phyloP scores from a whole-genome alignment of 2,329 filamentous ascomycete species.

The Neofusicoccum umdonicola region DNA sequence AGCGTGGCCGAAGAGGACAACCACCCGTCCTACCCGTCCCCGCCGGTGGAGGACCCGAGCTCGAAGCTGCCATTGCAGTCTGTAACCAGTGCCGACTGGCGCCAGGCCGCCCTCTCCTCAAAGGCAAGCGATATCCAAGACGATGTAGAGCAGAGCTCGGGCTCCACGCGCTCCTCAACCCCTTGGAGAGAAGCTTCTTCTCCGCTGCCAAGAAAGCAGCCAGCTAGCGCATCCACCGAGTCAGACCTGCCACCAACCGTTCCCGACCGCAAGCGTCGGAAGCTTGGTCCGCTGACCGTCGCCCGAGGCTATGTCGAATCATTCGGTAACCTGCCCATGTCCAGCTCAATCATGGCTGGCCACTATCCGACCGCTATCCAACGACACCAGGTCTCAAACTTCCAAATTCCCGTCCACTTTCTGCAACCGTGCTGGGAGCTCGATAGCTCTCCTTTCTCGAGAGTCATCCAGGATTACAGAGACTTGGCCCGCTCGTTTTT shows the following conservation, averaged over 20 bases:
- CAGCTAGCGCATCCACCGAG: neutral
- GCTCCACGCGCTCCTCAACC: slow-evolving; percentile 1
- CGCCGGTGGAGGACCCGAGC: neutral
- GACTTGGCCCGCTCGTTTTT: slow-evolving; percentile 4
- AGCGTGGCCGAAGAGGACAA: neutral
- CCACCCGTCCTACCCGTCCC: slow-evolving; percentile 1
- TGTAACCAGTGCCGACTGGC: neutral
- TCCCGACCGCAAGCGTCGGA: neutral
- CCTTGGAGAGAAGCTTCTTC: neutral
- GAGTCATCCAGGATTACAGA: slow-evolving; percentile 10
- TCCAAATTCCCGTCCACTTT: slow-evolving; percentile 15
- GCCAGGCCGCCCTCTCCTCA: neutral
- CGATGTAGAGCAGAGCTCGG: neutral
- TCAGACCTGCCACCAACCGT: neutral
- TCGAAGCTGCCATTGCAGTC: neutral
- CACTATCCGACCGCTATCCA: slow-evolving; percentile 4
- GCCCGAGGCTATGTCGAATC: slow-evolving; percentile 5
- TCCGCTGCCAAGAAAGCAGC: slow-evolving; percentile 1
- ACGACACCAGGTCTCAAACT: slow-evolving; percentile 12
- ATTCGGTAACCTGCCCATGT: slow-evolving; percentile 10
- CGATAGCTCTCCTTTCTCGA: slow-evolving; percentile 6
- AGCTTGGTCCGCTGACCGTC: neutral
- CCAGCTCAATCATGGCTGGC: slow-evolving; percentile 12
- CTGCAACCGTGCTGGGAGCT: slow-evolving; percentile 11
- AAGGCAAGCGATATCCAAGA: neutral